Evolutionary conservation across 441 rosid species (phyloP), one percentile per base, ranked within the genome.

Genomic region (Eruca vesicaria): DNA sequence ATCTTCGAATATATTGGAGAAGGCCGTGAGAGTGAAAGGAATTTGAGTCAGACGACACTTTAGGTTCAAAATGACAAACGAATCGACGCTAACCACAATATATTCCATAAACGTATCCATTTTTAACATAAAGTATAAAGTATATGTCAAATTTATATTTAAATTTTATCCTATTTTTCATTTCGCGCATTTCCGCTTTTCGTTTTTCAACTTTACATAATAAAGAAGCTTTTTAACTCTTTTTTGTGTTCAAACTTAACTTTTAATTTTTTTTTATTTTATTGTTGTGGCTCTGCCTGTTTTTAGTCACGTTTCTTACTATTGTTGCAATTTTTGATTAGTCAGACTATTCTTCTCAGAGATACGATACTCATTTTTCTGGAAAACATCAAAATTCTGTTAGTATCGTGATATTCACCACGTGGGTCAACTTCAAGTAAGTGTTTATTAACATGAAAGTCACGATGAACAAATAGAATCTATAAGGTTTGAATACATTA

Each of bases 31-130:
- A 23, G 26, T 50, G 10, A 62, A 70, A 55, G 75, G 79, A 63
- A 69, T 69, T 70, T 69, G 74, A 63, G 65, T 69, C 59, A 63
- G 52, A 50, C 50, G 74, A 59, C 74, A 75, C 12, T 52, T 58
- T 50, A 50, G 35, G 33, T 61, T 35, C 56, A 7, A 45, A 61
- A 61, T 18, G 68, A 28, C 26, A 38, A 61, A 3, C 57, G 16
- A 60, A 35, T 68, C 63, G 43, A 50, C 61, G 67, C 62, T 50
- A 32, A 9, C 69, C 63, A 38, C 31, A 38, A 36, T 43, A 29
- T 36, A 23, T n/a, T n/a, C n/a, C n/a, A n/a, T n/a, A n/a, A n/a
- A n/a, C n/a, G n/a, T n/a, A n/a, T n/a, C n/a, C n/a, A n/a, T n/a
- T n/a, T n/a, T n/a, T n/a, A n/a, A n/a, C n/a, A n/a, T n/a, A n/a